Base-by-base conservation (phyloP, 2,329 filamentous ascomycete species). In the Alternaria postmessia region DNA sequence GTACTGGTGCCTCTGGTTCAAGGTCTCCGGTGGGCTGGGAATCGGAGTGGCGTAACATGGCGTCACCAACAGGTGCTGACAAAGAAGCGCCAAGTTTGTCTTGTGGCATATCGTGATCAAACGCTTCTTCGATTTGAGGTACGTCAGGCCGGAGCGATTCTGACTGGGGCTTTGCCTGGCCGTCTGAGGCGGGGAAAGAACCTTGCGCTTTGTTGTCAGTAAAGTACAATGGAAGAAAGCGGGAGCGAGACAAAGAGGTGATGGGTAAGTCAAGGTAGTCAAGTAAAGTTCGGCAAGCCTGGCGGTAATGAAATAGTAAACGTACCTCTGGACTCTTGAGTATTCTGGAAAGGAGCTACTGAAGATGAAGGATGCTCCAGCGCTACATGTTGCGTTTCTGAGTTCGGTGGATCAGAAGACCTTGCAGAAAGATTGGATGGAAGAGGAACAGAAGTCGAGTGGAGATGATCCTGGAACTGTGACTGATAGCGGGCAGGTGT, bases 371-470 rank as follows among this genome's bases (percentile, higher is more conserved):
- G 8, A 18, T 18, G 16, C 4, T 47, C n/a, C 14, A 28, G 7
- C 11, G 20, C 12, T 26, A 24, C 14, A 5, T n/a, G 12, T 12
- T 24, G 6, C 12, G 36, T 43, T n/a, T 51, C 26, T 9, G 12
- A 38, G 14, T 34, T 42, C 20, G 7, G 14, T 34, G 16, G 43
- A 8, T 38, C 41, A 38, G 49, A 24, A 28, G 51, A 20, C 24
- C 36, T 30, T 32, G 28, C 20, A 38, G 39, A 49, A 20, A 51
- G n/a, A 16, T 36, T 36, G 3, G 46, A 28, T 12, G 57, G 32
- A 43, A 54, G 47, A 36, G 57, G 32, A 39, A 44, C 20, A 30
- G 47, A 28, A 16, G 57, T 44, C 11, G 56, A 56, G 7, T 41
- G n/a, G 8, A 56, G 42, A 39, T 42, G 47, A 24, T 42, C 28